Base-by-base conservation (phyloP, 179 eudicot genomes). In the Beta macrorhiza region DNA sequence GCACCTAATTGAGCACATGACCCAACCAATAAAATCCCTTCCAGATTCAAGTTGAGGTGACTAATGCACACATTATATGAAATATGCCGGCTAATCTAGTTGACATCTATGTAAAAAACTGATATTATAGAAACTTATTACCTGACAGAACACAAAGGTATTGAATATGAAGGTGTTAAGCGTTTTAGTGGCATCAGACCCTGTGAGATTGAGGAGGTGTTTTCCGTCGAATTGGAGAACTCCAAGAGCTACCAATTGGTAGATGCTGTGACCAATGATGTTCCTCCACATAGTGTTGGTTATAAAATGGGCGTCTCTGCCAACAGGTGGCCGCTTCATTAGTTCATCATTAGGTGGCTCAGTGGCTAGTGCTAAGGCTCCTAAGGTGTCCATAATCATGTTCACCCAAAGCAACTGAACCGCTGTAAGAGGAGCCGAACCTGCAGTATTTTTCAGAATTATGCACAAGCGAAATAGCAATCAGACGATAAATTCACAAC, bases 321-420 rank as follows among this genome's bases (percentile, higher is more conserved):
- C 90, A 0, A 93, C 87, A 0, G 98, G 98, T 0, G 90, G 89
- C 45, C 88, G 87, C 65, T 89, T 86, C 98, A 94, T 94, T 37
- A 94, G 87, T 53, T 89, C 93, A 72, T 93, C 91, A 11, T 78
- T 89, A 15, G 98, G 98, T n/a, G 97, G 93, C 73, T 94, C 98
- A 1, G 98, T 94, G 44, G 98, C 98, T 45, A 94, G 83, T 73
- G 98, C 98, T 45, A 94, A 84, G 51, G 98, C 98, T 13, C 98
- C 98, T 0, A 94, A 87, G 9, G 97, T 94, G 90, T 94, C 98
- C 98, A 94, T 94, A 4, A 94, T 94, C 97, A 94, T 92, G 90
- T 94, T 94, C 73, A 94, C 98, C 98, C 98, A 94, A 4, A 94
- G 91, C 84, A 94, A 68, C 82, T 94, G 95, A 78, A 94, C 97